Percentiles rank a stretch among this genome's conserved stretches.
Evolutionary conservation across 768 basidiomycete genomes (phyloP).

Genomic region (Mycena haematopus): DNA sequence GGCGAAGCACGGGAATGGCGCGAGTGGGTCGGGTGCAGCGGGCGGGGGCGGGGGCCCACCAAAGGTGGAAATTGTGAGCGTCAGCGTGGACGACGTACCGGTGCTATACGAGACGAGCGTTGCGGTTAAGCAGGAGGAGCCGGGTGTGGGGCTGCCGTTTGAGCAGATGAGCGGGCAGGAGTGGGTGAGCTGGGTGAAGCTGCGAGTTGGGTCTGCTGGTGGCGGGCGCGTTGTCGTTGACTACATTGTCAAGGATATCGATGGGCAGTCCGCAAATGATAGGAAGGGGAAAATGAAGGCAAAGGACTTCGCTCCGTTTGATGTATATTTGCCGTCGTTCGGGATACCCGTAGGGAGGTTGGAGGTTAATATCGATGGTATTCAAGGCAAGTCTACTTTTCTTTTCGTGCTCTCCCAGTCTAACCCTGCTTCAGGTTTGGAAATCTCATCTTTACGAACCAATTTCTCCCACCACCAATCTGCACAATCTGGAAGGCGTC

Average conservation of each 20-base stretch:
- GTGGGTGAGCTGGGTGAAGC: conserved; percentile 71
- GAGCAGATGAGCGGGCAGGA: conserved; percentile 61
- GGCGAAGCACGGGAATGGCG: conserved; percentile 43
- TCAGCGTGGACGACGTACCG: conserved; percentile 69
- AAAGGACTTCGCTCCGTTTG: conserved; percentile 39
- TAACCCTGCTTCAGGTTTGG: conserved; percentile 43
- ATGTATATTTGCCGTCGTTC: conserved; percentile 75
- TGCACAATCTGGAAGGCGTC: conserved; percentile 45
- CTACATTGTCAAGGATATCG: conserved; percentile 60
- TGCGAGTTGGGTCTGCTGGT: conserved; percentile 58
- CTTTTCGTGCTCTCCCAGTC: conserved; percentile 9
- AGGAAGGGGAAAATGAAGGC: conserved; percentile 44
- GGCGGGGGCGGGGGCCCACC: conserved; percentile 42
- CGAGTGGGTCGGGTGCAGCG: conserved; percentile 9
- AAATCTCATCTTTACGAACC: conserved; percentile 52
- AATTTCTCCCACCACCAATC: conserved; percentile 63
- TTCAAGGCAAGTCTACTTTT: conserved; percentile 52
- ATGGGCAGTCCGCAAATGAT: conserved; percentile 20
- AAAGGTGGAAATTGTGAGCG: conserved; percentile 61
- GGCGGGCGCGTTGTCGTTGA: conserved; percentile 64
- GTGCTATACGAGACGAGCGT: conserved; percentile 63
- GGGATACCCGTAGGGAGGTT: conserved; percentile 69
- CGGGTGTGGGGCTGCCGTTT: conserved; percentile 48
- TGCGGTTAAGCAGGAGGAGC: conserved; percentile 44
- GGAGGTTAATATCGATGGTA: conserved; percentile 63